A percentile compares a stretch with the other conserved stretches of the same genome.
These are phyloP conservation scores for Dryas alaskensis DNA, from an alignment of 306 rosid species.

Conservation along the genomic window DNA sequence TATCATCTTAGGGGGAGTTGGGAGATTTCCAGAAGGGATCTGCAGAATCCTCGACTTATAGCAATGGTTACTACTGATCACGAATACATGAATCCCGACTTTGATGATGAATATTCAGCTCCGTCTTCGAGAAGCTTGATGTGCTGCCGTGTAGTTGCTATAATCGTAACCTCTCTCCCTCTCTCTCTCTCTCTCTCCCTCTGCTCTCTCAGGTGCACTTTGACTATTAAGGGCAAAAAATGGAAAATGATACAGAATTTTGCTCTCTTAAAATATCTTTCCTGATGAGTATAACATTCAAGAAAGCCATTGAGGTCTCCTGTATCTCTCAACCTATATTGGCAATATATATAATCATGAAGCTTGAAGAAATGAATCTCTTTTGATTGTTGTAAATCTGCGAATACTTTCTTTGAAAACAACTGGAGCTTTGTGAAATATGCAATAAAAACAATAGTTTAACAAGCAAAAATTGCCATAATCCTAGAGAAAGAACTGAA, in stretches of 20 bases:
- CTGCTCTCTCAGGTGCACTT: background rate
- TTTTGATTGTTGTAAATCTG: background rate
- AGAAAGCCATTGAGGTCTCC: background rate
- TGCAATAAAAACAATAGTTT: background rate
- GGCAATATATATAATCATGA: background rate
- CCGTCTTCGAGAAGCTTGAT: constrained; percentile 48
- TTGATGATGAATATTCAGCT: constrained; percentile 43
- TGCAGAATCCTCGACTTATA: constrained; percentile 47
- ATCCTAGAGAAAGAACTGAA: background rate
- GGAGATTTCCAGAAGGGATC: constrained; percentile 64
- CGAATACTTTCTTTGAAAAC: background rate
- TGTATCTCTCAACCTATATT: background rate
- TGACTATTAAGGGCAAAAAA: background rate
- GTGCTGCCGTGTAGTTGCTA: constrained; percentile 62
- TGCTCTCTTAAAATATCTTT: background rate
- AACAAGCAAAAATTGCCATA: background rate
- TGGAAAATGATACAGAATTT: background rate
- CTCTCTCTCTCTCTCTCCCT: constrained; percentile 5
- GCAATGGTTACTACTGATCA: constrained; percentile 40
- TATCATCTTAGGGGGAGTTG: constrained; percentile 50
- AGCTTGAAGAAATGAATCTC: no score
- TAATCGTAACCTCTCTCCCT: constrained; percentile 49
- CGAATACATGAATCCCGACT: constrained; percentile 43
- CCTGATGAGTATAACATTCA: background rate
- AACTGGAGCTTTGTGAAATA: background rate